Conservation (phyloP, 2,329 filamentous ascomycete genomes). For the Ascochyta fabae region DNA sequence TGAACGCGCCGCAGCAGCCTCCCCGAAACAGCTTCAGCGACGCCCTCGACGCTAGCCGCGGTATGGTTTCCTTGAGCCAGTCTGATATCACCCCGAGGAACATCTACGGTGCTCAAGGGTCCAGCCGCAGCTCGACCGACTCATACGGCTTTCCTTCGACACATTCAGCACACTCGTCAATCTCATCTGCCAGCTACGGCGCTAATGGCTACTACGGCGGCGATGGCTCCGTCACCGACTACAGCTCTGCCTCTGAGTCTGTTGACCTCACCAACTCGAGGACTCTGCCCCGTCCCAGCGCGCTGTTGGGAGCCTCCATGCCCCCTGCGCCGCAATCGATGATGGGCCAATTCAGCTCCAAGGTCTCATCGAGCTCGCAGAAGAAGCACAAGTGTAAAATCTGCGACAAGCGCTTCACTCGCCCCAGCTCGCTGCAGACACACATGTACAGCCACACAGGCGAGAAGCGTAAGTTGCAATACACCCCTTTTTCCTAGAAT, state of each 20-base stretch:
- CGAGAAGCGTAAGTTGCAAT: constrained; percentile 82
- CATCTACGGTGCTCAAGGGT: constrained; percentile 75
- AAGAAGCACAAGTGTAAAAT: constrained; percentile 99
- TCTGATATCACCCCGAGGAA: constrained; percentile 81
- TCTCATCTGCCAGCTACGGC: constrained; percentile 82
- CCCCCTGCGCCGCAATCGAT: constrained; percentile 92
- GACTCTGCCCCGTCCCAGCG: constrained; percentile 81
- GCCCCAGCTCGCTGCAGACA: constrained; percentile 91
- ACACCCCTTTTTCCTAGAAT: background rate
- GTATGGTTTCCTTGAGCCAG: constrained; percentile 95
- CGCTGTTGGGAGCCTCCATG: constrained; percentile 64
- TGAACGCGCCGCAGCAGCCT: constrained; percentile 62
- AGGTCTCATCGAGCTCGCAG: constrained; percentile 91
- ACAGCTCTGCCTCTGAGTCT: constrained; percentile 86
- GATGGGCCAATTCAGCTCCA: constrained; percentile 99
- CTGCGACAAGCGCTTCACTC: constrained; percentile 95
- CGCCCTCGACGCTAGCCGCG: constrained; percentile 88
- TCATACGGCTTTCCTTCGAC: constrained; percentile 90
- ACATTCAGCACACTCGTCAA: constrained; percentile 86
- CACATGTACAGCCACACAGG: constrained; percentile 99
- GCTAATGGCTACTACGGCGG: constrained; percentile 81
- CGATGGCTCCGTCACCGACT: constrained; percentile 86
- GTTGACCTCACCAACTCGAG: constrained; percentile 81
- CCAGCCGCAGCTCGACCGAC: constrained; percentile 75
- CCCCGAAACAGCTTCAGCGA: constrained; percentile 79